Conservation (phyloP, 352 stramenopile genomes). For the Phytopythium sindhum region DNA sequence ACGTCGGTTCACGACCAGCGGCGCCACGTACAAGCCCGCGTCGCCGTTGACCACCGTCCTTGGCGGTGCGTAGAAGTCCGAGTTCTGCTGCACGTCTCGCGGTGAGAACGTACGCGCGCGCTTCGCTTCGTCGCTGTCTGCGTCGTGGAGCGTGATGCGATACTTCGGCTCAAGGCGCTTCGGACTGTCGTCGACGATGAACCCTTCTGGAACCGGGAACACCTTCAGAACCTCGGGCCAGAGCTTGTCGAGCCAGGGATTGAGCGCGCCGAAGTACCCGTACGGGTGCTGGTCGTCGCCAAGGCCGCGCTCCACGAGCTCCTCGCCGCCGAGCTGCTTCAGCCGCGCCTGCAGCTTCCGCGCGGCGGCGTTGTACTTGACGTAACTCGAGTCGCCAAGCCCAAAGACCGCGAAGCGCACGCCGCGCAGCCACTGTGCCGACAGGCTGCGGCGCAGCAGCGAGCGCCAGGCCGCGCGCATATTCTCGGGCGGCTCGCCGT, state of each 20-base stretch:
- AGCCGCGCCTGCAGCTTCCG: slow-evolving; percentile 81
- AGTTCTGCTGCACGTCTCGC: slow-evolving; percentile 18
- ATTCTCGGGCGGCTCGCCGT: slow-evolving; percentile 90
- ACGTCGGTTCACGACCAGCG: slow-evolving; percentile 55
- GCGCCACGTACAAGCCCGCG: slow-evolving; percentile 44
- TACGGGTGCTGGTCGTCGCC: slow-evolving; percentile 88
- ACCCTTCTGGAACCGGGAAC: slow-evolving; percentile 47
- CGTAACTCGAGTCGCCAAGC: slow-evolving; percentile 90
- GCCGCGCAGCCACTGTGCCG: slow-evolving; percentile 51
- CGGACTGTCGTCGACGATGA: slow-evolving; percentile 61
- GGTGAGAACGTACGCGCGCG: slow-evolving; percentile 19
- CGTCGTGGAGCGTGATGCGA: slow-evolving; percentile 26
- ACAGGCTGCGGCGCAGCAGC: slow-evolving; percentile 84
- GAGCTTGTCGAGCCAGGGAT: slow-evolving; percentile 75
- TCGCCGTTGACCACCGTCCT: slow-evolving; percentile 35
- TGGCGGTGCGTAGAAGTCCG: slow-evolving; percentile 62
- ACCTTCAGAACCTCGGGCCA: slow-evolving; percentile 51
- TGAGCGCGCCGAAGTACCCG: slow-evolving; percentile 83
- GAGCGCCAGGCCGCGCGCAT: slow-evolving; percentile 85
- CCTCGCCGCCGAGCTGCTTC: slow-evolving; percentile 76
- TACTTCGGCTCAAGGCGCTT: slow-evolving; percentile 53
- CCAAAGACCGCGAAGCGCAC: slow-evolving; percentile 89
- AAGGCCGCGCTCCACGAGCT: slow-evolving; percentile 73
- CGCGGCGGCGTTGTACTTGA: slow-evolving; percentile 91
- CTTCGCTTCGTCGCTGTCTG: slow-evolving; percentile 12